phyloP scores from a whole-genome alignment of 805 yeast species.

The Henningerozyma blattae region DNA sequence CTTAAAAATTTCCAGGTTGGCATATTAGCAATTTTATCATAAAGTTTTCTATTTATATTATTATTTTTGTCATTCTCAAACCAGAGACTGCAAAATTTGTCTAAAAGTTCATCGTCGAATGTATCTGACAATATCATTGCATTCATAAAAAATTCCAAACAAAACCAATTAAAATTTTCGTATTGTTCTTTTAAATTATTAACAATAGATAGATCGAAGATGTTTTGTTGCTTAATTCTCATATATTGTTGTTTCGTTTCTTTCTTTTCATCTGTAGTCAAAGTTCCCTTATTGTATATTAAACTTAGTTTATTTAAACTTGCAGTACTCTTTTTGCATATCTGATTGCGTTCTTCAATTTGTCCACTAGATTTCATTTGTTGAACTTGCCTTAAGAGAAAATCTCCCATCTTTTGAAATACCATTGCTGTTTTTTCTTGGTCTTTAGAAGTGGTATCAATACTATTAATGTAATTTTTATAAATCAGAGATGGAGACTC shows the following conservation, averaged over 20 bases:
- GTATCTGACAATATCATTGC: conserved; percentile 35
- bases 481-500: conserved; percentile 52
- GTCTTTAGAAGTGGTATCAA: conserved; percentile 11
- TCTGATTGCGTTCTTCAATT: conserved; percentile 28
- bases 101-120: conserved; percentile 45
- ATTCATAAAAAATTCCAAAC: conserved; percentile 48
- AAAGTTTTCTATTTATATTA: conserved; percentile 32
- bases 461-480: conserved; percentile 38
- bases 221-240: conserved; percentile 36
- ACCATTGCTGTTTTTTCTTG: conserved; percentile 30
- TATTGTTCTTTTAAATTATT: conserved; percentile 27
- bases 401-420: conserved; percentile 52
- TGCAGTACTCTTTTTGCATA: conserved; percentile 30
- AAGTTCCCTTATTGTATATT: conserved; percentile 30
- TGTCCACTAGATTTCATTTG: conserved; percentile 33
- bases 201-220: conserved; percentile 38
- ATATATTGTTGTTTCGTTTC: conserved; percentile 41
- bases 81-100: conserved; percentile 78
- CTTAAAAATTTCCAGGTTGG: conserved; percentile 56
- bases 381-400: conserved; percentile 56
- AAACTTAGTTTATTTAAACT: conserved; percentile 40
- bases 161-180: conserved; percentile 34
- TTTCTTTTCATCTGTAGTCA: conserved; percentile 35
- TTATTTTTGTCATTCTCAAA: conserved; percentile 42
- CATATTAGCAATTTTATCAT: conserved; percentile 27